Evolutionary conservation across 495 filamentous ascomycete species (phyloP), one percentile per base, ranked within the genome.

Genomic region (Penicillium cataractarum): DNA sequence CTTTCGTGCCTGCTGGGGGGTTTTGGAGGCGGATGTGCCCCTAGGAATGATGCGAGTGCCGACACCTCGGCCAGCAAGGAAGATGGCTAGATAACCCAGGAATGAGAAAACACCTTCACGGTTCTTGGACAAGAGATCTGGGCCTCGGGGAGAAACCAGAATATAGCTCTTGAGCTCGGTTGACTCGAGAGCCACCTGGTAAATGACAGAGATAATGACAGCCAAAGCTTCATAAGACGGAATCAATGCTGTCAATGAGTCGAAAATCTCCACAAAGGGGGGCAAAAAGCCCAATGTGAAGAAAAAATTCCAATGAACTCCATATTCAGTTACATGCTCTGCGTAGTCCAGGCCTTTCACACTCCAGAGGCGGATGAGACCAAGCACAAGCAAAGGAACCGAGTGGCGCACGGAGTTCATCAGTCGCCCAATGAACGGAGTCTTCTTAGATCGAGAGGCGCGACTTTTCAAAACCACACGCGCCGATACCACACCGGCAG

Each of bases 301-400:
- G 80, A 99, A 99, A 75, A 99, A 99, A 74, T 99, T 99, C 95
- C 95, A 99, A 74, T 99, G 95, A 12, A 98, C 92, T 32, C 95
- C 95, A 68, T 99, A 99, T 67, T 99, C 95, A 2, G 92, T 94
- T 37, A 98, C 92, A 76, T 99, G 95, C 73, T 98, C 95, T 2
- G 93, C 93, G 71, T 98, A 98, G 70, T 97, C 93, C 24, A 97
- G 79, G 10, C 92, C 91, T 76, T 98, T 99, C 68, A 98, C 93
- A 66, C 87, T 96, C 57, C 89, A 88, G 19, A 98, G 76, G 24
- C 95, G 86, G 55, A 95, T 80, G 42, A 97, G 63, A 21, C 95
- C 95, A 17, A 99, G 80, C 0, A 89, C 80, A 1, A 97, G 80
- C 5, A 99, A 76, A 12, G 96, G 95, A 44, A 96, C 70, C 1